These are phyloP conservation scores for Kitagawia praeruptora DNA, from an alignment of 129 eudicot genomes.

Conservation along the genomic window DNA sequence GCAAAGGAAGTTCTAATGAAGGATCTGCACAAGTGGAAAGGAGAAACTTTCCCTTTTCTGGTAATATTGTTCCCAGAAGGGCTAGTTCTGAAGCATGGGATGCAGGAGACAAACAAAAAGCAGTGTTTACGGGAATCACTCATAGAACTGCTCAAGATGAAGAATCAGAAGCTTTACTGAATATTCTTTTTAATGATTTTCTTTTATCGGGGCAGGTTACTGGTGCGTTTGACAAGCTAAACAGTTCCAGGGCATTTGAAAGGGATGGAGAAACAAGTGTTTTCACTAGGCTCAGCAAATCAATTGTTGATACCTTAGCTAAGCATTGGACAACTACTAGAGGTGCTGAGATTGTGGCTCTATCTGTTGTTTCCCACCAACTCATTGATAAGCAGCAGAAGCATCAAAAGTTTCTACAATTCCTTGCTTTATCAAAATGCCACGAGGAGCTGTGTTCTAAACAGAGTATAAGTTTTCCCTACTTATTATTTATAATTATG, in stretches of 20 bases:
- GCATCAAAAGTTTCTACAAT: slow-evolving; percentile 81
- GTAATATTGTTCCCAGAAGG: slow-evolving; percentile 64
- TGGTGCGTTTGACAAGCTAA: slow-evolving; percentile 53
- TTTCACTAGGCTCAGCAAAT: slow-evolving; percentile 83
- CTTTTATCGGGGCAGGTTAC: slow-evolving; percentile 60
- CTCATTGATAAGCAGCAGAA: slow-evolving; percentile 84
- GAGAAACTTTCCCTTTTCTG: slow-evolving; percentile 48
- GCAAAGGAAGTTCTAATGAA: slow-evolving; percentile 95
- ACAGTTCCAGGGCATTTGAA: slow-evolving; percentile 69
- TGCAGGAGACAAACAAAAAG: slow-evolving; percentile 55
- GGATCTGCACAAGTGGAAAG: slow-evolving; percentile 59
- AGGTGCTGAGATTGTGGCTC: slow-evolving; percentile 76
- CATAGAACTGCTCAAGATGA: slow-evolving; percentile 84
- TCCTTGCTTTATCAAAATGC: slow-evolving; percentile 93
- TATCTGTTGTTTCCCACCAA: slow-evolving; percentile 66
- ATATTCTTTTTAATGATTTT: slow-evolving; percentile 73
- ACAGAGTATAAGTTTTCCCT: slow-evolving; percentile 50
- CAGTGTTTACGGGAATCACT: slow-evolving; percentile 44
- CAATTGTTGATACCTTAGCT: slow-evolving; percentile 82
- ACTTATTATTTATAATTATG: slow-evolving; percentile 1
- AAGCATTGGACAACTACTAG: slow-evolving; percentile 99
- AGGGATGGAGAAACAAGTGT: slow-evolving; percentile 87
- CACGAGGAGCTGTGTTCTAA: slow-evolving; percentile 68
- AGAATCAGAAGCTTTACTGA: slow-evolving; percentile 77
- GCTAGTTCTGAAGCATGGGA: slow-evolving; percentile 78